Evolutionary conservation across 2,329 filamentous ascomycete genomes (phyloP).

Genomic region (Neoscytalidium dimidiatum): DNA sequence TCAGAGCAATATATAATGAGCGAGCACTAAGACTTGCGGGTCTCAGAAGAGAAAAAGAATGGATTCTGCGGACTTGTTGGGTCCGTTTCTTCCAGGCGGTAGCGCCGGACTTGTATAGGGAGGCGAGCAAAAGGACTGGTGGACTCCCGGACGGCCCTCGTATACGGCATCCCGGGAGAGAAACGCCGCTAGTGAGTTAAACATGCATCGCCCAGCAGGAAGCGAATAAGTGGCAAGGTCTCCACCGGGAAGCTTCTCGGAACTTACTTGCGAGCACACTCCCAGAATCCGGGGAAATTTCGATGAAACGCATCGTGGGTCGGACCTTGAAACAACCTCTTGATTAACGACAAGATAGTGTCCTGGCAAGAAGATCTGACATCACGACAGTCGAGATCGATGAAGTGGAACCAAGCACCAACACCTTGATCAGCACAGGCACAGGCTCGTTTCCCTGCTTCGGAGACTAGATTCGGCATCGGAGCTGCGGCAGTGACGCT

Average conservation of each 20-base stretch:
- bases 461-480: background rate
- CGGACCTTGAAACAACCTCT: background rate
- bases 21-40: background rate
- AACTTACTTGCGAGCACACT: background rate
- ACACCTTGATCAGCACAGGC: too few species aligned
- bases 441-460: too few species aligned
- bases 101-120: slow-evolving; percentile 3
- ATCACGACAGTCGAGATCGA: background rate
- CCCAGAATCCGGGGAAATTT: slow-evolving; percentile 7
- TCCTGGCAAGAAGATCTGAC: background rate
- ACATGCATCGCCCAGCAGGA: background rate
- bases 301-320: background rate
- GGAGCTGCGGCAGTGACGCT: background rate
- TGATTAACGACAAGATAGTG: background rate
- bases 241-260: background rate
- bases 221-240: background rate
- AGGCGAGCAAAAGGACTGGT: background rate
- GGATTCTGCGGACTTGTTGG: background rate
- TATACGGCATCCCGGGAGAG: slow-evolving; percentile 5
- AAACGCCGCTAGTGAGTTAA: slow-evolving; percentile 7
- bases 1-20: background rate
- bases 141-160: background rate
- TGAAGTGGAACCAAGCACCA: too few species aligned
- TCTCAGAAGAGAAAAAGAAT: background rate
- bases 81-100: slow-evolving; percentile 10